Evolutionary conservation across 2,329 filamentous ascomycete genomes (phyloP).

Genomic region (Rachicladosporium sp.): DNA sequence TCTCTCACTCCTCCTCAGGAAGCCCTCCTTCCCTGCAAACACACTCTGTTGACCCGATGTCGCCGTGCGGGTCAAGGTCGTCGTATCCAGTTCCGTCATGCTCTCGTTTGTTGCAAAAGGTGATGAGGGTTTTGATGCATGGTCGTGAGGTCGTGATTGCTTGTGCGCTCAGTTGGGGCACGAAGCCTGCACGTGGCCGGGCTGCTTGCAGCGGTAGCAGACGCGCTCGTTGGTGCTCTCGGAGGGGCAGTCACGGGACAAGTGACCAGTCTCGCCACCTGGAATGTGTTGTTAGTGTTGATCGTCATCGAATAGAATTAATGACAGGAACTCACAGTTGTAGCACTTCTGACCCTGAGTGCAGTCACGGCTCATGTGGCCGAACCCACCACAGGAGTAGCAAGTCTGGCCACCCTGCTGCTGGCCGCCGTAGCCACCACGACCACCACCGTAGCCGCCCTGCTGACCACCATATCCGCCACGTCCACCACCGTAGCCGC

Average conservation of each 20-base stretch:
- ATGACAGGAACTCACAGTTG: constrained; percentile 56
- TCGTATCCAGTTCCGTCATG: constrained; percentile 16
- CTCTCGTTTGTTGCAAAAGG: constrained; percentile 6
- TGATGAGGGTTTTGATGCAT: constrained; percentile 5
- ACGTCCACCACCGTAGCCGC: constrained; percentile 34
- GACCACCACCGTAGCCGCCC: constrained; percentile 34
- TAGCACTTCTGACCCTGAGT: constrained; percentile 99
- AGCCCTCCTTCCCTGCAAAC: constrained; percentile 6
- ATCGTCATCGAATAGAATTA: constrained; percentile 5
- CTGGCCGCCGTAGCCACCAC: constrained; percentile 35
- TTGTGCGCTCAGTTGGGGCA: constrained; percentile 62
- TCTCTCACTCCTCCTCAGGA: constrained; percentile 3
- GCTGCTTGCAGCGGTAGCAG: constrained; percentile 90
- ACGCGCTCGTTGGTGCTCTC: constrained; percentile 85
- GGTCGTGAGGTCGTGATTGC: constrained; percentile 9
- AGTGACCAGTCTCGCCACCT: constrained; percentile 78
- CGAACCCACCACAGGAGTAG: constrained; percentile 95
- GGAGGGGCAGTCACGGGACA: constrained; percentile 91
- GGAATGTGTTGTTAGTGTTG: constrained; percentile 15
- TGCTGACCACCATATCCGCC: constrained; percentile 35
- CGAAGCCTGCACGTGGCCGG: constrained; percentile 82
- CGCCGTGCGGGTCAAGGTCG: constrained; percentile 1
- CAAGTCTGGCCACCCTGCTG: constrained; percentile 60
- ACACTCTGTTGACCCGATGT: constrained; percentile 2
- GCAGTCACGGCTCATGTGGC: constrained; percentile 85